phyloP scores from a whole-genome alignment of 2,329 filamentous ascomycete genomes.

The Colletotrichum siamense region DNA sequence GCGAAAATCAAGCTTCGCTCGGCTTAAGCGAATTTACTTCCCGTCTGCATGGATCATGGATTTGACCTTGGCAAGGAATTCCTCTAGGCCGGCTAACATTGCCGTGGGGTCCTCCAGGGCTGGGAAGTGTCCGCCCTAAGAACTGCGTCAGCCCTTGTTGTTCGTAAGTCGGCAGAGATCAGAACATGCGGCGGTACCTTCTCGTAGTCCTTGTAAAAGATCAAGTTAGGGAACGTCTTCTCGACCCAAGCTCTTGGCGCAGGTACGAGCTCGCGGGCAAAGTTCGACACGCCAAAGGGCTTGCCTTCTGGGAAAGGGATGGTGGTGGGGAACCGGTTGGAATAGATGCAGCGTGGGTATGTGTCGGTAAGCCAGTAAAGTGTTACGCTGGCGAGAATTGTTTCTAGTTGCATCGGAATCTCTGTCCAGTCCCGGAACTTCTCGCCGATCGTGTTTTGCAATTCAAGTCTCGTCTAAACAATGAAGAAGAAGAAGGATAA shows the following conservation, averaged over 20 bases:
- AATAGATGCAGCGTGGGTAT: constrained; percentile 52
- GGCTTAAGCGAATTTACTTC: background rate
- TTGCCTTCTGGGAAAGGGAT: background rate
- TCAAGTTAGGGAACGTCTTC: background rate
- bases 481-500: no score
- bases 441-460: constrained; percentile 50
- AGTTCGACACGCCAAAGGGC: background rate
- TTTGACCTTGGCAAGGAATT: background rate
- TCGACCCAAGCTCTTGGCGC: background rate
- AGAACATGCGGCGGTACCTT: background rate
- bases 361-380: constrained; percentile 62
- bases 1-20: background rate
- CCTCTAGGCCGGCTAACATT: background rate
- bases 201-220: background rate
- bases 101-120: background rate
- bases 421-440: constrained; percentile 58
- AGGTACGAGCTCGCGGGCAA: background rate
- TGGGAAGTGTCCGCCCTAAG: background rate
- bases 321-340: constrained; percentile 40
- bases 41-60: background rate
- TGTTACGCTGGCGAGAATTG: constrained; percentile 54
- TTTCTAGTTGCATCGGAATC: constrained; percentile 37
- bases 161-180: background rate
- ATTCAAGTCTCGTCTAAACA: background rate
- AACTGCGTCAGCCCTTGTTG: background rate